Evolutionary conservation across 2,329 filamentous ascomycete species (phyloP), one percentile per base, ranked within the genome.

Genomic region (Microsporum audouinii): DNA sequence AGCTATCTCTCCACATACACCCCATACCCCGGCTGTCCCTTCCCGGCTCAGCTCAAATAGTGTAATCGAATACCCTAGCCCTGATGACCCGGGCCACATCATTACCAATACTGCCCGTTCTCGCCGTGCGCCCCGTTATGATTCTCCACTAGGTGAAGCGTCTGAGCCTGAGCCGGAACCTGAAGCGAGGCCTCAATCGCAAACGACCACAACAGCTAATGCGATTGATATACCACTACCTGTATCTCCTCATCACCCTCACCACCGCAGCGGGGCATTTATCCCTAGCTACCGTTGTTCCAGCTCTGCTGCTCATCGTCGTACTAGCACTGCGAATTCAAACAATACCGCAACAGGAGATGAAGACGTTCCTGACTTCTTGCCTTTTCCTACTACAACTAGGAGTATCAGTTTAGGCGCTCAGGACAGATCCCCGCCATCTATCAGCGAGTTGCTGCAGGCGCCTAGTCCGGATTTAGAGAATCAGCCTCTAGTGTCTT

Each of bases 1-100:
- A 68, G 89, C 91, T 0, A 82, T 95, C 17, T 96, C 90, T 2
- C 91, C 88, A 7, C 90, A 92, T 70, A 96, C 89, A 0, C 90
- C 91, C 1, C 91, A 97, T 69, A 95, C 91, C 0, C 94, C 94
- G 2, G 91, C 91, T 8, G 90, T 97, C 33, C 92, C 92, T 23
- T 96, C 91, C 5, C 84, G 94, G n/a, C 78, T 99, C 27, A 95
- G 90, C 70, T 90, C 94, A 64, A 91, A 95, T 69, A 94, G 89
- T 58, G 89, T 94, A 63, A 85, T 85, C 49, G 87, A 89, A 65
- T 88, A 90, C 68, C 74, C 77, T 59, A 75, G 74, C 45, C 49
- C 49, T n/a, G 70, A 68, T 53, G 75, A 71, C 60, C 49, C 70
- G 66, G 65, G 71, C 68, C 63, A 70, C 65, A 55, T 55, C 14